Conservation (phyloP, 2,329 filamentous ascomycete genomes). For the Claviceps humidiphila region DNA sequence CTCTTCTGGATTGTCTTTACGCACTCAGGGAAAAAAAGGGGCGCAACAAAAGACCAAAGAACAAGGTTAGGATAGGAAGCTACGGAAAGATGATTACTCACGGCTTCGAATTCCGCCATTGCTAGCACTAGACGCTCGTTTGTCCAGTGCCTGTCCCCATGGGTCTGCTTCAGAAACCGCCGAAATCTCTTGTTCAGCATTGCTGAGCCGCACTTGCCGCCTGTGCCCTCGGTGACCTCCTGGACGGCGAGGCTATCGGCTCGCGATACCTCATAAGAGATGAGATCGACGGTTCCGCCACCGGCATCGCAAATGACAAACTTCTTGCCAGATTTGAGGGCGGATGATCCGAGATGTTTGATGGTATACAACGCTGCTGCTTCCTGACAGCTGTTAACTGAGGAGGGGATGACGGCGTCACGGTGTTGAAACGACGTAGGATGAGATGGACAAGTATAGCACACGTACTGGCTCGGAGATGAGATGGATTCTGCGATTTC, state of each 20-base stretch:
- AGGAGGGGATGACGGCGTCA: no score
- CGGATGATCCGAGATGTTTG: conserved; percentile 27
- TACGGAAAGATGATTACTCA: conserved; percentile 10
- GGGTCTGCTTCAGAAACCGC: conserved; percentile 27
- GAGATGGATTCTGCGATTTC: conserved; percentile 29
- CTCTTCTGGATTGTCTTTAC: no score
- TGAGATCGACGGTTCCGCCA: conserved; percentile 40
- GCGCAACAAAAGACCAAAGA: no score
- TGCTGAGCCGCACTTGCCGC: conserved; percentile 35
- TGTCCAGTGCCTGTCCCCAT: conserved; percentile 30
- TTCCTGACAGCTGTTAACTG: conserved; percentile 20
- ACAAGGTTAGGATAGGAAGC: no score
- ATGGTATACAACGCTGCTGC: conserved; percentile 38
- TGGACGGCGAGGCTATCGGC: conserved; percentile 30
- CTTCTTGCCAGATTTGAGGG: conserved; percentile 29
- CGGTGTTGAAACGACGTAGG: not conserved
- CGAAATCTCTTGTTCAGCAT: conserved; percentile 35
- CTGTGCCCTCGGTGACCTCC: conserved; percentile 35
- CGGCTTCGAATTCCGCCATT: conserved; percentile 29
- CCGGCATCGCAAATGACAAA: conserved; percentile 42
- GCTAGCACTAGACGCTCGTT: conserved; percentile 27
- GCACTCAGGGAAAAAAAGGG: no score
- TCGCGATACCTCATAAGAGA: conserved; percentile 35
- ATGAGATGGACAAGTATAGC: not conserved
- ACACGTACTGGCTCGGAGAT: conserved; percentile 33